Conservation (phyloP, 2,329 filamentous ascomycete species). For the Ophiostoma triangulosporum region DNA sequence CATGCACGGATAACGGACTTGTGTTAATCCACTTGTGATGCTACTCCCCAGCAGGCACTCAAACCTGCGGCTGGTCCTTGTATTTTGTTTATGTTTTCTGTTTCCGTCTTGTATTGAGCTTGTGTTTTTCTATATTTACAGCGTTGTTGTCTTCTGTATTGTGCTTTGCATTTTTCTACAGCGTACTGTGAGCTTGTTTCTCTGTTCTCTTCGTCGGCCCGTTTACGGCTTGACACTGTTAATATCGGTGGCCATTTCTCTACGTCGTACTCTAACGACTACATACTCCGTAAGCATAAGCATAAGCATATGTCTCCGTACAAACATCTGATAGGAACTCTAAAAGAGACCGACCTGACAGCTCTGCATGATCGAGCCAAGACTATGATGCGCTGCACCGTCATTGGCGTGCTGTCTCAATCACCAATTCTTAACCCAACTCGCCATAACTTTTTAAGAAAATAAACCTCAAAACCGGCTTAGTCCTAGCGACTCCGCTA, state of each 20-base stretch:
- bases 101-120: neutral
- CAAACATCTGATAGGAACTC: too few species aligned
- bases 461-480: neutral
- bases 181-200: too few species aligned
- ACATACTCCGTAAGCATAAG: too few species aligned
- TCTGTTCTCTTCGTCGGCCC: too few species aligned
- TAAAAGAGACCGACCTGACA: too few species aligned
- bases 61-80: neutral
- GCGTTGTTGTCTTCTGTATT: neutral
- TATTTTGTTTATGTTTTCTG: neutral
- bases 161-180: neutral
- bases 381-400: too few species aligned
- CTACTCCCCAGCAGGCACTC: constrained; percentile 7
- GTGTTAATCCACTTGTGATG: constrained; percentile 5
- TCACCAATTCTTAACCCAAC: too few species aligned
- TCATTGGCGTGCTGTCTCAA: neutral
- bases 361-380: too few species aligned
- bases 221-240: neutral
- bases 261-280: too few species aligned
- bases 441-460: too few species aligned
- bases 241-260: too few species aligned
- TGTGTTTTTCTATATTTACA: neutral
- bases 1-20: constrained; percentile 11
- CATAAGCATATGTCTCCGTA: too few species aligned
- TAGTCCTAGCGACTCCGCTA: neutral